Percentiles rank a stretch among this genome's conserved stretches.
Evolutionary conservation across 257 asterid genomes (phyloP).

Genomic region (Nemophila menziesii): DNA sequence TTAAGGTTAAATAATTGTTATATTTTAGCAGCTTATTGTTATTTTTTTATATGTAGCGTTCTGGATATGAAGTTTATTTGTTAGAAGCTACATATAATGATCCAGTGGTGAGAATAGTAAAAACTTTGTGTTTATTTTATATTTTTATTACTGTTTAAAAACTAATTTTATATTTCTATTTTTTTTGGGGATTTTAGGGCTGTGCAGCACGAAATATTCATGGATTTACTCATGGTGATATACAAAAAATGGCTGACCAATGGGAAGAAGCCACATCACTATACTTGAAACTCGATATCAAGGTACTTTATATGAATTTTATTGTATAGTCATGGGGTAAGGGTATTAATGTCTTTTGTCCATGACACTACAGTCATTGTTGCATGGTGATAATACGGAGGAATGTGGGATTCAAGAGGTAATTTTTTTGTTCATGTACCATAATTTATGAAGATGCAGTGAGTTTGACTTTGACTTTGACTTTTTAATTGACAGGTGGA

Average conservation of each 20-base stretch:
- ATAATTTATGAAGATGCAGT: not conserved
- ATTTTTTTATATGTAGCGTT: conserved; percentile 58
- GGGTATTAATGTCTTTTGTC: conserved; percentile 13
- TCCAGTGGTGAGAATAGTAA: conserved; percentile 59
- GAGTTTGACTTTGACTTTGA: not conserved
- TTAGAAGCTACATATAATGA: conserved; percentile 93
- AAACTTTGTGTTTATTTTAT: conserved; percentile 5
- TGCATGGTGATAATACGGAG: conserved; percentile 79
- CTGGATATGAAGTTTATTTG: conserved; percentile 91
- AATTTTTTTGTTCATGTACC: conserved; percentile 18
- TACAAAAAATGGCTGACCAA: conserved; percentile 65
- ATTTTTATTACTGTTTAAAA: not conserved
- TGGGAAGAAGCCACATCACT: conserved; percentile 93
- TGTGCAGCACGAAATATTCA: conserved; percentile 99
- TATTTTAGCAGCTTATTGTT: conserved; percentile 11
- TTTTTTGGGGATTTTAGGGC: conserved; percentile 45
- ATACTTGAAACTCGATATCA: conserved; percentile 72
- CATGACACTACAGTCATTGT: conserved; percentile 49
- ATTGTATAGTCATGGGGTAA: conserved; percentile 5
- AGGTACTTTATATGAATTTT: conserved; percentile 29
- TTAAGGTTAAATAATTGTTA: no score
- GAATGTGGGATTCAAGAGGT: conserved; percentile 88
- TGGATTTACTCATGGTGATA: conserved; percentile 58
- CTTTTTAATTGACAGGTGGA: conserved; percentile 57
- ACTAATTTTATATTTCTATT: not conserved